These are phyloP conservation scores for Rostrohypoxylon terebratum DNA, from an alignment of 495 filamentous ascomycete genomes.

Conservation along the genomic window DNA sequence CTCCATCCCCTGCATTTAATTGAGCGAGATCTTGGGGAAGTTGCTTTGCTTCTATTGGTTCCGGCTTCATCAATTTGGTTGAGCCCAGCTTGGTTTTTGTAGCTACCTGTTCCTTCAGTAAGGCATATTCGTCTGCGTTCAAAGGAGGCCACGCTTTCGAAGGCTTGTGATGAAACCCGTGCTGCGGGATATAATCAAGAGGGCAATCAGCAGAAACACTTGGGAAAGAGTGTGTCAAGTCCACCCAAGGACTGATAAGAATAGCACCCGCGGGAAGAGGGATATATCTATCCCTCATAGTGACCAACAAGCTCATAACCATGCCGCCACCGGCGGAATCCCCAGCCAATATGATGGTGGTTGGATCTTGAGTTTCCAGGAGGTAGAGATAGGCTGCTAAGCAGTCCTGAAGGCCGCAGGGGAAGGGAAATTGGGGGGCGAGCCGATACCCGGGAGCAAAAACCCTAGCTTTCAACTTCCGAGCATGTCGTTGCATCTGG, in stretches of 20 bases:
- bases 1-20: conserved; percentile 16
- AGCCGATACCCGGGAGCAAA: conserved; percentile 90
- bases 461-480: conserved; percentile 89
- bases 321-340: conserved; percentile 94
- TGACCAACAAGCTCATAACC: conserved; percentile 82
- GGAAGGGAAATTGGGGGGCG: conserved; percentile 94
- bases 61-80: conserved; percentile 31
- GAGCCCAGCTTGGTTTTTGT: conserved; percentile 38
- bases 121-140: conserved; percentile 71
- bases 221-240: conserved; percentile 93
- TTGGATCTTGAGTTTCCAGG: conserved; percentile 75
- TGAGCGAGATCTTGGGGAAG: conserved; percentile 39
- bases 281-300: conserved; percentile 81
- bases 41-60: conserved; percentile 34
- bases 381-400: conserved; percentile 87
- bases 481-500: conserved; percentile 93
- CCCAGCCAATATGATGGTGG: conserved; percentile 82
- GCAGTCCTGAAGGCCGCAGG: conserved; percentile 89
- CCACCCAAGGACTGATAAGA: conserved; percentile 92
- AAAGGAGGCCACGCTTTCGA: conserved; percentile 92
- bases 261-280: conserved; percentile 90
- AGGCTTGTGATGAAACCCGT: conserved; percentile 87
- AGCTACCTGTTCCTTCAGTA: conserved; percentile 54
- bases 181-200: conserved; percentile 85
- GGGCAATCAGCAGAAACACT: conserved; percentile 79